Conservation (phyloP, 768 basidiomycete genomes). For the Amanita thiersii region DNA sequence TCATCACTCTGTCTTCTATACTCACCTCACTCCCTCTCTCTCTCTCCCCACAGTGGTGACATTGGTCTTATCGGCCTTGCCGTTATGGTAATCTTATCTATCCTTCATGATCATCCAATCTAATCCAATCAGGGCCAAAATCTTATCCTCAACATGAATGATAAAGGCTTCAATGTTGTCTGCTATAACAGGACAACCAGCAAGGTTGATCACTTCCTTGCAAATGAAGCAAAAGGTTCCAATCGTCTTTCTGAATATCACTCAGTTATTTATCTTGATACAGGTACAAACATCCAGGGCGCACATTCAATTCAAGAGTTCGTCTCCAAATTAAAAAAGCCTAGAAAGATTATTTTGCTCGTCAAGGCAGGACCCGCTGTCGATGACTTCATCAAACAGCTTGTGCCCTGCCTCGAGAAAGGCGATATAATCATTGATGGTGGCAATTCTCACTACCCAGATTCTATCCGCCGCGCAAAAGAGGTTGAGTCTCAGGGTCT, state of each 20-base stretch:
- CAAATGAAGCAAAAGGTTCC: conserved; percentile 94
- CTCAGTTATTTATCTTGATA: conserved; percentile 12
- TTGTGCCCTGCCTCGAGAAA: conserved; percentile 81
- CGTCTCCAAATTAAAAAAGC: conserved; percentile 83
- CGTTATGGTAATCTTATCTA: conserved; percentile 76
- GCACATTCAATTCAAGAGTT: conserved; percentile 93
- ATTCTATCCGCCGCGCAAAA: conserved; percentile 89
- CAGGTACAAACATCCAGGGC: conserved; percentile 93
- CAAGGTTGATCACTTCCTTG: conserved; percentile 95
- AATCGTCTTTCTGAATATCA: too few species aligned
- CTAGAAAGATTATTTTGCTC: conserved; percentile 95
- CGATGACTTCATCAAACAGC: conserved; percentile 89
- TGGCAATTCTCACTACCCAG: conserved; percentile 98
- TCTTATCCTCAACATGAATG: conserved; percentile 97
- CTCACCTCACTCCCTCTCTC: conserved; percentile 7
- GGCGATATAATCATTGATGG: conserved; percentile 99
- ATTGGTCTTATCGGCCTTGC: conserved; percentile 49
- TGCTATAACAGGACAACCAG: conserved; percentile 95
- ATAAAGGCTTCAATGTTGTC: conserved; percentile 97
- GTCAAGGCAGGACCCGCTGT: conserved; percentile 98
- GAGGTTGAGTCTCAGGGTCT: conserved; percentile 93
- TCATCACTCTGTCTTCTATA: conserved; percentile 1
- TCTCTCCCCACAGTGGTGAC: conserved; percentile 62
- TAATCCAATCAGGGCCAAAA: conserved; percentile 73
- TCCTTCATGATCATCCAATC: conserved; percentile 13